Base-by-base conservation (phyloP, 140 eudicot genomes). In the Stevia rebaudiana region DNA sequence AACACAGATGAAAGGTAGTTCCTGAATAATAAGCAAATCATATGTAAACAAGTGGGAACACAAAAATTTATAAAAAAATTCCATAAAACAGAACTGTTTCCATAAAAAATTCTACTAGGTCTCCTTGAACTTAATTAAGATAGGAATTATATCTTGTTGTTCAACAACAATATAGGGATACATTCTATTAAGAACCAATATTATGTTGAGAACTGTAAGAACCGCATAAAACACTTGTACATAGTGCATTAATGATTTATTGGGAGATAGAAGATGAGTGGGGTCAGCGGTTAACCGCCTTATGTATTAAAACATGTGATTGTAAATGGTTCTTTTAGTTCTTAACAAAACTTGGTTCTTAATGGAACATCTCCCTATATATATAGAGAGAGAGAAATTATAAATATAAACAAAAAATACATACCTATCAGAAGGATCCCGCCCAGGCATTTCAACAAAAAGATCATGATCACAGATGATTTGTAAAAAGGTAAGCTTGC, bases 361-460 rank as follows among this genome's bases (percentile, higher is more conserved):
- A n/a, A n/a, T n/a, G n/a, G n/a, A n/a, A n/a, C n/a, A n/a, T n/a
- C n/a, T n/a, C n/a, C n/a, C n/a, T n/a, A n/a, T n/a, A n/a, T n/a
- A n/a, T n/a, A n/a, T n/a, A n/a, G n/a, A n/a, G n/a, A n/a, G n/a
- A n/a, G n/a, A n/a, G n/a, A n/a, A 49, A 62, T 4, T 54, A 6
- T 51, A 16, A 15, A n/a, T n/a, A n/a, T n/a, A n/a, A n/a, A n/a
- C n/a, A 17, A 35, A 13, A 30, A 12, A 44, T 21, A 69, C 25
- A 63, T 75, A 88, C 98, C 98, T 83, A 83, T 92, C 98, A 58
- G 98, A 92, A 65, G 98, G 98, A 81, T 92, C 98, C 63, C 98
- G 75, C 3, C 98, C 98, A 8, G 98, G 98, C 98, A 92, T 92
- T 74, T 92, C 98, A 69, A 92, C 97, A 75, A 92, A 92, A 39